These are phyloP conservation scores for Aciculosporium take DNA, from an alignment of 2,329 filamentous ascomycete species.

Conservation along the genomic window DNA sequence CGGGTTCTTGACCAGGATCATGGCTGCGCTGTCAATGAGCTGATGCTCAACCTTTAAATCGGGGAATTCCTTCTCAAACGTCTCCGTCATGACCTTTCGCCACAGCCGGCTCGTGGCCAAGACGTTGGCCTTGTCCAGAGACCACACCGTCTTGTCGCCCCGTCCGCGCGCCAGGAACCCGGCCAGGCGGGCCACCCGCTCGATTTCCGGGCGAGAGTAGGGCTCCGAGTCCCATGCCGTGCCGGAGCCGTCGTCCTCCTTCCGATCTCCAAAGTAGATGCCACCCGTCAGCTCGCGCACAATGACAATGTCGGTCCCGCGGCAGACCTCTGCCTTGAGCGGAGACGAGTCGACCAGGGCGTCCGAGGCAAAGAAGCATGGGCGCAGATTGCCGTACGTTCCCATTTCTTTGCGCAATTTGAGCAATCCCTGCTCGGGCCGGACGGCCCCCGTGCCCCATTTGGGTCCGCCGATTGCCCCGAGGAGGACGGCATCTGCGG, in stretches of 20 bases:
- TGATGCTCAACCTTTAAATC: conserved; percentile 74
- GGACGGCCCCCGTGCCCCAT: conserved; percentile 83
- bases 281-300: conserved; percentile 85
- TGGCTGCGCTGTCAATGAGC: conserved; percentile 85
- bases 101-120: conserved; percentile 79
- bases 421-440: conserved; percentile 86
- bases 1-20: conserved; percentile 96
- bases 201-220: conserved; percentile 73
- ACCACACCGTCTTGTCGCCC: conserved; percentile 54
- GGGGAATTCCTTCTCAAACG: conserved; percentile 81
- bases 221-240: conserved; percentile 72
- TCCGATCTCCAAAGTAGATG: conserved; percentile 88
- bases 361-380: conserved; percentile 89
- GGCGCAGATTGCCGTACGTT: conserved; percentile 89
- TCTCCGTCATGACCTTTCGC: conserved; percentile 73
- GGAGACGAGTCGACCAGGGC: conserved; percentile 73
- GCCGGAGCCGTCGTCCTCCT: conserved; percentile 33
- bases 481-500: conserved; percentile 77
- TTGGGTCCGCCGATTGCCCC: conserved; percentile 91
- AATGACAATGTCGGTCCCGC: conserved; percentile 81
- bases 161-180: conserved; percentile 66
- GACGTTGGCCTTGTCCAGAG: conserved; percentile 92
- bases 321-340: conserved; percentile 72
- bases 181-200: conserved; percentile 71
- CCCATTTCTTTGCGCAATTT: conserved; percentile 83